Percentiles rank a stretch among this genome's conserved stretches.
Evolutionary conservation across 2,329 filamentous ascomycete species (phyloP).

Genomic region (Nemania sp.): DNA sequence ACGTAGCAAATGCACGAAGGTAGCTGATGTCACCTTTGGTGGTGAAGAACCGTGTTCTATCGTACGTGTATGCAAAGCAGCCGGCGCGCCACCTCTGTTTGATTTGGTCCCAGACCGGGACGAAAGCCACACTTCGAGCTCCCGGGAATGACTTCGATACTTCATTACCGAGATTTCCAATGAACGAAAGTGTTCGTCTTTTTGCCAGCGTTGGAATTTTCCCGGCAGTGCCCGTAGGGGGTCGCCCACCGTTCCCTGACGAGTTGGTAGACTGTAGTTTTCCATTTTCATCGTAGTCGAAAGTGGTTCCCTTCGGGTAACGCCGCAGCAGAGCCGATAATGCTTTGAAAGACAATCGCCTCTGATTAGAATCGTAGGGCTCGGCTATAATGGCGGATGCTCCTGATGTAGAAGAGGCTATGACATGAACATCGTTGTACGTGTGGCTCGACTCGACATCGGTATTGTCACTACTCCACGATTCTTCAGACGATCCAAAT

Average conservation of each 20-base stretch:
- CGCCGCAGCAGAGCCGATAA: conserved; percentile 47
- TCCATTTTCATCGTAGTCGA: conserved; percentile 48
- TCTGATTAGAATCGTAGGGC: conserved; percentile 12
- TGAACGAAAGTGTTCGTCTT: conserved; percentile 14
- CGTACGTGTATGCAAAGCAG: conserved; percentile 53
- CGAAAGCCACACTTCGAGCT: conserved; percentile 18
- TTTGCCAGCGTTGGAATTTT: conserved; percentile 8
- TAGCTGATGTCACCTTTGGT: conserved; percentile 54
- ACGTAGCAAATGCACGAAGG: conserved; percentile 54
- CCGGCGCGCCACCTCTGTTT: conserved; percentile 48
- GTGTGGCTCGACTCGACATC: not conserved
- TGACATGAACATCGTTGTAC: conserved; percentile 36
- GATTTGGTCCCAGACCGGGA: conserved; percentile 20
- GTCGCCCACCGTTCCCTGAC: conserved; percentile 20
- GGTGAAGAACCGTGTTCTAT: conserved; percentile 48
- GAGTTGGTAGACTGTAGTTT: conserved; percentile 40
- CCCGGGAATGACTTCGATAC: conserved; percentile 17
- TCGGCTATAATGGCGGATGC: conserved; percentile 41
- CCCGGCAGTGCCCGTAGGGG: not conserved
- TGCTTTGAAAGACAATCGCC: conserved; percentile 43
- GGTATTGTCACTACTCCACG: conserved; percentile 25
- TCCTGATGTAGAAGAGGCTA: conserved; percentile 45
- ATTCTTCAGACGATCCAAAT: conserved; percentile 6
- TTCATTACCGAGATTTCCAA: conserved; percentile 16
- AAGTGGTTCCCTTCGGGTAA: conserved; percentile 52